These are phyloP conservation scores for Kandelia obovata DNA, from an alignment of 345 rosid species.

Conservation along the genomic window DNA sequence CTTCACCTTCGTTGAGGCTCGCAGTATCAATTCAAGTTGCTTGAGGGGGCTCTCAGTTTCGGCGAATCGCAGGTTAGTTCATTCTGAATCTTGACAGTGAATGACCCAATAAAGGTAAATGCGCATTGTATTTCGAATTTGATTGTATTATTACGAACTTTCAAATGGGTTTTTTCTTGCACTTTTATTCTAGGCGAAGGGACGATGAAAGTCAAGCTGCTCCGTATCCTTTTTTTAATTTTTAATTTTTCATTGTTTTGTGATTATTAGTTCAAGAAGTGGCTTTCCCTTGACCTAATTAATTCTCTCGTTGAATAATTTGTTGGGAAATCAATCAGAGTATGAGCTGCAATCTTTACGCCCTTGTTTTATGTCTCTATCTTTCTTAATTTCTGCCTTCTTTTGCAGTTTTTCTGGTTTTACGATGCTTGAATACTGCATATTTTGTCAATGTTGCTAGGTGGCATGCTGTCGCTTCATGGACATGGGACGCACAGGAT, in stretches of 20 bases:
- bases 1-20: too few species aligned
- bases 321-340: constrained; percentile 15
- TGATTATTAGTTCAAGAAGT: not conserved
- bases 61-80: too few species aligned
- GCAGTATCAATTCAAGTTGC: too few species aligned
- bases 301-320: not conserved
- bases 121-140: too few species aligned
- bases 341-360: constrained; percentile 5
- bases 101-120: too few species aligned
- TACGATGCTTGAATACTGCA: not conserved
- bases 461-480: constrained; percentile 95
- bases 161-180: too few species aligned
- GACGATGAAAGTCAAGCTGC: constrained; percentile 33
- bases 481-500: constrained; percentile 98
- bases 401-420: not conserved
- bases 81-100: too few species aligned
- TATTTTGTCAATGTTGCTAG: constrained; percentile 24
- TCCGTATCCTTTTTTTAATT: constrained; percentile 26
- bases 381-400: not conserved
- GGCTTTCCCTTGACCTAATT: constrained; percentile 18
- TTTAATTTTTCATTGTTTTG: not conserved
- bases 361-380: not conserved
- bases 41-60: too few species aligned
- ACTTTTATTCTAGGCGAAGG: constrained; percentile 5
- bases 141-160: too few species aligned